Base-by-base conservation (phyloP, 768 basidiomycete species). In the Mycena albidolilacea region DNA sequence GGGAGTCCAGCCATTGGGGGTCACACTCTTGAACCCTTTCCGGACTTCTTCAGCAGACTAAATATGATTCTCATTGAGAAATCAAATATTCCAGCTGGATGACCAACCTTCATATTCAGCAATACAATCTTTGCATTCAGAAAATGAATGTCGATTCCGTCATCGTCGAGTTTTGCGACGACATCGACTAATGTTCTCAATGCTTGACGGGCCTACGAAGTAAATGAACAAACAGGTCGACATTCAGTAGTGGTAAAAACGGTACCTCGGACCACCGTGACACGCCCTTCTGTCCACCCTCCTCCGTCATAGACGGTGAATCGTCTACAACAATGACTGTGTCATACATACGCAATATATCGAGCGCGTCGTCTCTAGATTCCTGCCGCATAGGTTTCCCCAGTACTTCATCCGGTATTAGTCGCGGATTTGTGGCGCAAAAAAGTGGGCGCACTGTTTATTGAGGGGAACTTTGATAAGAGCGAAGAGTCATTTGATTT, bases 71-170 rank as follows among this genome's bases (percentile, higher is more conserved):
- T 23, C 15, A 55, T 55, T 61, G 11, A 54, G 30, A 43, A 35
- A 41, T 57, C 12, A 17, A 55, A 19, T 35, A 15, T 30, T 8
- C 5, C 19, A 48, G 30, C 44, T 48, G 35, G 9, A 43, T 19
- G 59, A 39, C 79, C 57, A 70, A 82, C 89, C 80, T 82, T 86
- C 73, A 90, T 54, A 71, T 85, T 82, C 7, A 62, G 44, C 0
- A 30, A 30, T 84, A 84, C 44, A 75, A 75, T 62, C 61, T 73
- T 38, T 63, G 46, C 76, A 71, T 92, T 92, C 67, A 93, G 75
- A 79, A 93, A 93, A 74, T 89, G 79, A 4, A 92, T 82, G 68
- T 92, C 91, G 50, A 93, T 87, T 2, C 92, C 92, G 71, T 91
- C 87, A 6, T 74, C 75, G 71, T 91, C 91, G 63, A 91, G 91